phyloP scores from a whole-genome alignment of 1,139 yeast genomes.

The Hansenula lynferdii region DNA sequence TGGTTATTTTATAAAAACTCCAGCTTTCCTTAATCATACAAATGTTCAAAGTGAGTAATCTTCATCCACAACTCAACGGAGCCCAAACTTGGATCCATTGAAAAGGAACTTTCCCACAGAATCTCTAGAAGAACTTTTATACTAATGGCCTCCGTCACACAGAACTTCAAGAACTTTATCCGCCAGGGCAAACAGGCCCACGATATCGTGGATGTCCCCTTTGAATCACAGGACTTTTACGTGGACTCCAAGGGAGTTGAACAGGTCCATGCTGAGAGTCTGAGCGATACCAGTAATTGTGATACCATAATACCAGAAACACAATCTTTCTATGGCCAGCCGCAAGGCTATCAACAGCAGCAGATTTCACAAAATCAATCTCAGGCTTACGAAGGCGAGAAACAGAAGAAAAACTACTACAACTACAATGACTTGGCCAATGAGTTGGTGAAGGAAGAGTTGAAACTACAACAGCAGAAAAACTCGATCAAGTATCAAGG shows the following conservation, averaged over 20 bases:
- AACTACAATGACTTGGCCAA: conserved; percentile 21
- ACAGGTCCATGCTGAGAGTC: background rate
- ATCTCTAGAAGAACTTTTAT: too few species aligned
- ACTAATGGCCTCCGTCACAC: conserved; percentile 13
- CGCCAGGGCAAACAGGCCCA: conserved; percentile 79
- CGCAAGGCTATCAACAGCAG: too few species aligned
- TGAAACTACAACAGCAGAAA: conserved; percentile 8
- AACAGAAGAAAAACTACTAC: conserved; percentile 13
- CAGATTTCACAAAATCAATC: too few species aligned
- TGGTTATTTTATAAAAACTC: too few species aligned
- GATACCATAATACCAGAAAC: conserved; percentile 3
- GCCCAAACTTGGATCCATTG: too few species aligned
- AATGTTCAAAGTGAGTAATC: too few species aligned
- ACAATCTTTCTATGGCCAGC: too few species aligned
- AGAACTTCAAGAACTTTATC: conserved; percentile 72
- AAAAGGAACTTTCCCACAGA: too few species aligned
- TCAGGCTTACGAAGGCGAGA: too few species aligned
- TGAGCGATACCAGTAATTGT: conserved; percentile 3
- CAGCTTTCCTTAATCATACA: too few species aligned
- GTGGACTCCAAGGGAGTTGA: background rate
- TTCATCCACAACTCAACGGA: too few species aligned
- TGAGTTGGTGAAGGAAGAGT: conserved; percentile 22
- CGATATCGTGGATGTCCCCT: conserved; percentile 1
- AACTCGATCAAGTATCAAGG: conserved; percentile 16
- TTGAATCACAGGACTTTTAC: background rate